Conservation (phyloP, 139 green algal genomes). For the Asterochloris erici region DNA sequence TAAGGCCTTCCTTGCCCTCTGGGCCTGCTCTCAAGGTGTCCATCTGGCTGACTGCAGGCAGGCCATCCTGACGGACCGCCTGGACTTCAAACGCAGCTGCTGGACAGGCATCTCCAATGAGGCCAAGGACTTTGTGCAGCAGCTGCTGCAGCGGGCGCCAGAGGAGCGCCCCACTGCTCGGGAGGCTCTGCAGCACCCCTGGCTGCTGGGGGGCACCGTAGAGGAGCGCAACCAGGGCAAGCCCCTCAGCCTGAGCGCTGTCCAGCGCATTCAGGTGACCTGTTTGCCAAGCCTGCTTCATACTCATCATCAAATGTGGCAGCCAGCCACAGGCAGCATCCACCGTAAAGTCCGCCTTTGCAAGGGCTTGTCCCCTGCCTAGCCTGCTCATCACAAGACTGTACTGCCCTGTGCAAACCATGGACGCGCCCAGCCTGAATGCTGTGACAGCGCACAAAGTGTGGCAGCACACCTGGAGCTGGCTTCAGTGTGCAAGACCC, state of each 20-base stretch:
- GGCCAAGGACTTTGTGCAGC: constrained; percentile 80
- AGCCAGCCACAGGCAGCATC: no score
- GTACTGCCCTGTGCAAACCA: no score
- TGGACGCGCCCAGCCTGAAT: no score
- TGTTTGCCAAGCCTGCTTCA: no score
- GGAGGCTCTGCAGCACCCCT: constrained; percentile 76
- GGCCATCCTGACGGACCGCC: constrained; percentile 69
- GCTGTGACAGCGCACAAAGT: no score
- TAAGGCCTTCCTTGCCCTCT: no score
- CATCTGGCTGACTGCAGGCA: constrained; percentile 32
- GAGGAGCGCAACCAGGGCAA: constrained; percentile 38
- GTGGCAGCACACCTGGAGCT: no score
- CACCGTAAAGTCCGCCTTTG: no score
- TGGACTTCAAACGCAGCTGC: constrained; percentile 42
- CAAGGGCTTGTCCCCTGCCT: no score
- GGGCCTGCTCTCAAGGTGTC: background rate
- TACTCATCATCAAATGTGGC: no score
- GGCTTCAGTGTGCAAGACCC: no score
- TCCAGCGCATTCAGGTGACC: constrained; percentile 76
- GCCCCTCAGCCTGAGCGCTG: constrained; percentile 55
- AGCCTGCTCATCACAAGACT: no score
- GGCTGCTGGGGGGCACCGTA: constrained; percentile 49
- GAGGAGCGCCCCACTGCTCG: constrained; percentile 56
- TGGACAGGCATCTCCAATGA: constrained; percentile 70
- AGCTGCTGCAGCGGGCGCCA: constrained; percentile 72